phyloP scores from a whole-genome alignment of 257 asterid genomes.

The Eucommia ulmoides region DNA sequence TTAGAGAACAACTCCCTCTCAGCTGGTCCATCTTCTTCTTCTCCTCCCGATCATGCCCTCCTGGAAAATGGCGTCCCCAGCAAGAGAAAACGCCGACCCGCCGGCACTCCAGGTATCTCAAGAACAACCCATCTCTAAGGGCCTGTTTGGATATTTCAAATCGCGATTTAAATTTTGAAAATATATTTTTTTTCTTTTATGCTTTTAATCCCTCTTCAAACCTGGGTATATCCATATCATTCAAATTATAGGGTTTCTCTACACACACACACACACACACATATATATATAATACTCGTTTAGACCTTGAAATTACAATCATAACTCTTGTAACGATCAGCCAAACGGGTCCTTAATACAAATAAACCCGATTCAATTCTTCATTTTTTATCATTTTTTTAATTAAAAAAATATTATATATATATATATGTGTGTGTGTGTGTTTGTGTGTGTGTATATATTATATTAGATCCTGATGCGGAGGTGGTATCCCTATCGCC shows the following conservation, averaged over 20 bases:
- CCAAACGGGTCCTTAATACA: too few relatives aligned
- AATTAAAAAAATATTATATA: too few relatives aligned
- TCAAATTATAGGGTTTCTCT: too few relatives aligned
- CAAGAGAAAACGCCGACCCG: slow-evolving; percentile 1
- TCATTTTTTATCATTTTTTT: not conserved
- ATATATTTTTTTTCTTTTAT: too few relatives aligned
- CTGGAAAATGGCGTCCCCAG: not conserved
- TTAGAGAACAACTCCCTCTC: not conserved
- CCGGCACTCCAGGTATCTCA: slow-evolving; percentile 4
- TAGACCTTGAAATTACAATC: not conserved
- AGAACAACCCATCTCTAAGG: too few relatives aligned
- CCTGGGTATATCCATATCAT: too few relatives aligned
- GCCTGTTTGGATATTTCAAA: too few relatives aligned
- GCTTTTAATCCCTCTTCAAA: too few relatives aligned
- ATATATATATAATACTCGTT: not conserved
- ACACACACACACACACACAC: not conserved
- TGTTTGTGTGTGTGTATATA: not conserved
- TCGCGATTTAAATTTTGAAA: too few relatives aligned
- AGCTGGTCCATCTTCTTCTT: not conserved
- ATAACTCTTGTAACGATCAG: too few relatives aligned
- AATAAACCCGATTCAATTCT: not conserved
- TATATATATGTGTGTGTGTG: too few relatives aligned
- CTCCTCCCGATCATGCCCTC: not conserved
- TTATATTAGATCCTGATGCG: slow-evolving; percentile 70
- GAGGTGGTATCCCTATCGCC: slow-evolving; percentile 83